Percentiles rank a stretch among this genome's conserved stretches.
These are phyloP conservation scores for Parathielavia appendiculata DNA, from an alignment of 495 filamentous ascomycete genomes.

Conservation along the genomic window DNA sequence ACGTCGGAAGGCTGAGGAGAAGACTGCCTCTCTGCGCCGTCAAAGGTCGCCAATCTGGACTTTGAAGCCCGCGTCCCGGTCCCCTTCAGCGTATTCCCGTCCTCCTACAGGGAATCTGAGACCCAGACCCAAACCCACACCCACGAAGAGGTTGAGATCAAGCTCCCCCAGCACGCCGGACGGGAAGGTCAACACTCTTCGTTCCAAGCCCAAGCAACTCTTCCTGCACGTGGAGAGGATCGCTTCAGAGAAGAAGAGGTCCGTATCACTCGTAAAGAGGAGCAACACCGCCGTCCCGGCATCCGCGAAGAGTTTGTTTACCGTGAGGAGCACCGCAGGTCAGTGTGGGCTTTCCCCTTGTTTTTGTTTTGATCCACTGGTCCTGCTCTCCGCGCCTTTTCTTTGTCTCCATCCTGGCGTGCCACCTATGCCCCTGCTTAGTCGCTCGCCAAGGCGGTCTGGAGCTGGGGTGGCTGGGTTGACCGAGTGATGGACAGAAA, in stretches of 20 bases:
- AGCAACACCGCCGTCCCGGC: conserved; percentile 59
- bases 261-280: conserved; percentile 64
- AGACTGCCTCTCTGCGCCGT: conserved; percentile 59
- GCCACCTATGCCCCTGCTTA: conserved; percentile 12
- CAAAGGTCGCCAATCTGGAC: conserved; percentile 94
- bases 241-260: conserved; percentile 77
- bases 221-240: conserved; percentile 61
- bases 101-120: conserved; percentile 91
- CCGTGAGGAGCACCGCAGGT: conserved; percentile 49
- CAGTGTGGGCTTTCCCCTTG: conserved; percentile 23
- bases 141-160: conserved; percentile 80
- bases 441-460: conserved; percentile 13
- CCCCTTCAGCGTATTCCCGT: conserved; percentile 99
- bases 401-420: neutral
- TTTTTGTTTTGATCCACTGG: conserved; percentile 18
- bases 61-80: conserved; percentile 99
- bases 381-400: conserved; percentile 9
- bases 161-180: conserved; percentile 76
- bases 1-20: conserved; percentile 90
- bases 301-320: conserved; percentile 44
- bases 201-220: conserved; percentile 53
- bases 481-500: conserved; percentile 27
- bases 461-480: conserved; percentile 21
- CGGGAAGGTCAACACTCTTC: conserved; percentile 84
- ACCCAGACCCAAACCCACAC: conserved; percentile 63